These are phyloP conservation scores for Sporothrix luriei DNA, from an alignment of 2,329 filamentous ascomycete genomes.

Conservation along the genomic window DNA sequence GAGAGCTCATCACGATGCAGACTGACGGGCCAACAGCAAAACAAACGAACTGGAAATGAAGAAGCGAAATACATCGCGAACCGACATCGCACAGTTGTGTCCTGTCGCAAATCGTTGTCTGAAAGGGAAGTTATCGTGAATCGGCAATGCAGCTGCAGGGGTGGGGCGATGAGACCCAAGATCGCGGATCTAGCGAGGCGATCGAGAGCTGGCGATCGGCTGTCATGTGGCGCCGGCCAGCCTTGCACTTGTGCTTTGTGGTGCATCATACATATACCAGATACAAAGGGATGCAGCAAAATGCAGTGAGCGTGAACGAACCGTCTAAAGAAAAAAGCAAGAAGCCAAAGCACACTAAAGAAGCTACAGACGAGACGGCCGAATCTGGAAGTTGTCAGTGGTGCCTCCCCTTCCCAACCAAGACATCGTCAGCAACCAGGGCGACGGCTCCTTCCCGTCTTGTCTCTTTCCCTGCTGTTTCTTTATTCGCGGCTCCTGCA, in stretches of 20 bases:
- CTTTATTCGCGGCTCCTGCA: slow-evolving; percentile 1
- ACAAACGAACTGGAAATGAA: not conserved
- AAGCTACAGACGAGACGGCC: not conserved
- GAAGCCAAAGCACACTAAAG: not conserved
- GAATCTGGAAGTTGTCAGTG: not conserved
- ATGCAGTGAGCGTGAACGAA: not conserved
- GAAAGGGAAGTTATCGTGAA: not conserved
- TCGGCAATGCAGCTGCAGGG: not conserved
- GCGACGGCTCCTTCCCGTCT: slow-evolving; percentile 10
- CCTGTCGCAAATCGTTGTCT: not conserved
- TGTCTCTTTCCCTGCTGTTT: not conserved
- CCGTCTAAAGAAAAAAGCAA: not conserved
- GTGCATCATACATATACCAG: not conserved
- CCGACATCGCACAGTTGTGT: not conserved
- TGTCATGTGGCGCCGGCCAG: not conserved
- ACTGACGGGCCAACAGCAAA: not conserved
- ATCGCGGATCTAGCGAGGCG: slow-evolving; percentile 3
- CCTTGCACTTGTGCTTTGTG: not conserved
- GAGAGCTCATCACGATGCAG: not conserved
- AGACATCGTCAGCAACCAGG: slow-evolving; percentile 10
- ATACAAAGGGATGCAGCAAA: not conserved
- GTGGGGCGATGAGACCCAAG: not conserved
- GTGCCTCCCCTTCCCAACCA: not conserved
- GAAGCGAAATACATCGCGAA: not conserved
- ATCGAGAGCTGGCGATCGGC: not conserved